Base-by-base conservation (phyloP, 108 stramenopile species). In the Halocafeteria seosinensis region DNA sequence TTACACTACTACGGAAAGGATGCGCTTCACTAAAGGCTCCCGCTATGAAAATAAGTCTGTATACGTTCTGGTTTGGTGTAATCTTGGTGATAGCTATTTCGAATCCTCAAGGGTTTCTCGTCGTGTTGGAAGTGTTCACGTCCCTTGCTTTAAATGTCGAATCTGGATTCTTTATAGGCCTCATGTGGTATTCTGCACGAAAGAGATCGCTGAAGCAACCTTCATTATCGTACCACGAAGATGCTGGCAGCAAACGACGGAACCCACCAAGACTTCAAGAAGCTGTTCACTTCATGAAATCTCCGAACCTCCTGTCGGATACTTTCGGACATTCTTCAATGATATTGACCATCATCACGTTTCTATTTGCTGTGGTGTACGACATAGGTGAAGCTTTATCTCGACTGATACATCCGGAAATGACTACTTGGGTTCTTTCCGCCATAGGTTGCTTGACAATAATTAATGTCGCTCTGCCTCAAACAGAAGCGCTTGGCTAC, bases 51-150 rank as follows among this genome's bases (percentile, higher is more conserved):
- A n/a, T n/a, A n/a, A n/a, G n/a, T n/a, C 42, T 21, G 42, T 47
- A 47, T n/a, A 47, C 42, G 29, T 53, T 53, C 52, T 53, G 52
- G 52, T 53, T 53, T 30, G 52, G 52, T 5, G 29, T 53, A 30
- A 30, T 53, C 29, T 30, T 53, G 52, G 29, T 53, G 6, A 53
- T 53, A 27, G 52, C 52, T 30, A 3, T 6, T 27, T 5, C 31
- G 52, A 53, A 53, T 9, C 52, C 52, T 3, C 52, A 53, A 9
- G 52, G 52, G 29, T 53, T 53, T 30, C 52, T 53, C 9, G 52
- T 53, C 52, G 52, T 53, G 52, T 30, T 53, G 3, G 52, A 53
- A 30, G 52, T 53, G 52, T 53, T 53, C 52, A 53, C 52, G 3
- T 30, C 29, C 52, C 9, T 53, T 5, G 52, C 52, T 30, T 9